phyloP scores from a whole-genome alignment of 495 filamentous ascomycete species.

The Tuber borchii region DNA sequence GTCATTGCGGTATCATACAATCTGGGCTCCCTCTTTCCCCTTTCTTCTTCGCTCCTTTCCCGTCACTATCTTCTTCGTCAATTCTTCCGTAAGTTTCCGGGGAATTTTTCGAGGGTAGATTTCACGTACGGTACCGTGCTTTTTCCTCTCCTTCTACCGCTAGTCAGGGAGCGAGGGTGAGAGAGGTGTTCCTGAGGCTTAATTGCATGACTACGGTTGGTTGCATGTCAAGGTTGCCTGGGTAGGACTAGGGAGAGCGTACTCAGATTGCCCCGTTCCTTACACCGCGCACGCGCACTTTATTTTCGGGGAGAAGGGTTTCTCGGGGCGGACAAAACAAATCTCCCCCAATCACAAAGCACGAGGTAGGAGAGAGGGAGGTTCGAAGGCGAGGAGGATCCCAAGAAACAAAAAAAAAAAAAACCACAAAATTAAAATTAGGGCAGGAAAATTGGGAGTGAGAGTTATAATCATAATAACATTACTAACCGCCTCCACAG shows the following conservation, averaged over 20 bases:
- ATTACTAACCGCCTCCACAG: conserved; percentile 38
- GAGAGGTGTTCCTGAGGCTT: conserved; percentile 37
- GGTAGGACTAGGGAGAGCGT: conserved; percentile 12
- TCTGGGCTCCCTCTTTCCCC: background rate
- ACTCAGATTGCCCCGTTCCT: conserved; percentile 30
- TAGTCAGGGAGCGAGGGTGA: conserved; percentile 10
- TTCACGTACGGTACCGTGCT: background rate
- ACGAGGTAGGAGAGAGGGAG: conserved; percentile 27
- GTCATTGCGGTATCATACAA: background rate
- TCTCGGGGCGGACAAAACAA: conserved; percentile 18
- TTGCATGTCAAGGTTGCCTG: conserved; percentile 35
- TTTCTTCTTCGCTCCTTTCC: background rate
- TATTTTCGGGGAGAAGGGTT: conserved; percentile 22
- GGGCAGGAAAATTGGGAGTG: background rate
- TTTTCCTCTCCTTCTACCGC: background rate
- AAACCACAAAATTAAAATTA: conserved; percentile 16
- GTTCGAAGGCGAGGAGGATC: conserved; percentile 23
- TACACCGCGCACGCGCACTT: conserved; percentile 21
- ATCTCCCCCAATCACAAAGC: conserved; percentile 7
- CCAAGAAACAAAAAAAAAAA: conserved; percentile 24
- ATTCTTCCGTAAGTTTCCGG: background rate
- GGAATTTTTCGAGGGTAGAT: background rate
- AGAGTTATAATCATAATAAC: conserved; percentile 6
- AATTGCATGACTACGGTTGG: conserved; percentile 40
- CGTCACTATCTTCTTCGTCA: background rate